These are phyloP conservation scores for Allium sativum DNA, from an alignment of 106 monocot species.

Conservation along the genomic window DNA sequence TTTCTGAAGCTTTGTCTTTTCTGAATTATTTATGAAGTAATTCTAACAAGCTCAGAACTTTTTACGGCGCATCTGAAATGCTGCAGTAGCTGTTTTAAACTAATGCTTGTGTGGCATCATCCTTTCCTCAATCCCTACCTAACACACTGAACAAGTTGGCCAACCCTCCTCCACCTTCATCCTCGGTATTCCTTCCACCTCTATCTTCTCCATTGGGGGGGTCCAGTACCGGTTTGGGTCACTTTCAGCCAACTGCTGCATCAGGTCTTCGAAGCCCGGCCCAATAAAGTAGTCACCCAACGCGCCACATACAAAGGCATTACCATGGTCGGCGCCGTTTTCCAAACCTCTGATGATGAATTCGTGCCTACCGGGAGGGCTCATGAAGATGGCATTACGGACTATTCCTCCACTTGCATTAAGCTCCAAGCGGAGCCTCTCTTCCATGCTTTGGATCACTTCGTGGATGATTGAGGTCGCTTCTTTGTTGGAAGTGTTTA, in stretches of 20 bases:
- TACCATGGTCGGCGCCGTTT: background rate
- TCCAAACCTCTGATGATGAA: conserved; percentile 8
- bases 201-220: conserved; percentile 28
- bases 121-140: conserved; percentile 24
- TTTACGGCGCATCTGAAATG: too few relatives aligned
- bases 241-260: conserved; percentile 20
- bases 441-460: conserved; percentile 8
- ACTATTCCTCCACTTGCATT: background rate
- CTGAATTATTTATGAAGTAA: too few relatives aligned
- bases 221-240: conserved; percentile 23
- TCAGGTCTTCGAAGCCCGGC: conserved; percentile 10
- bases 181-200: conserved; percentile 18
- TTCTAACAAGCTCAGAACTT: too few relatives aligned
- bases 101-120: conserved; percentile 42
- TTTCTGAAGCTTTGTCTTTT: too few relatives aligned
- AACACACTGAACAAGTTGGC: conserved; percentile 31
- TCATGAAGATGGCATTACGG: conserved; percentile 6
- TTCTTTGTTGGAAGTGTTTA: conserved; percentile 7
- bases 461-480: conserved; percentile 6
- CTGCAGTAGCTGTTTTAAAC: too few relatives aligned
- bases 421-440: conserved; percentile 7
- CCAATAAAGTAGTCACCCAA: conserved; percentile 19
- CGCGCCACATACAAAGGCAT: too few relatives aligned
- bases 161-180: conserved; percentile 12
- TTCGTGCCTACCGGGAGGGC: background rate